Conservation (phyloP, 169 alveolate species). For the Plasmodium coatneyi region DNA sequence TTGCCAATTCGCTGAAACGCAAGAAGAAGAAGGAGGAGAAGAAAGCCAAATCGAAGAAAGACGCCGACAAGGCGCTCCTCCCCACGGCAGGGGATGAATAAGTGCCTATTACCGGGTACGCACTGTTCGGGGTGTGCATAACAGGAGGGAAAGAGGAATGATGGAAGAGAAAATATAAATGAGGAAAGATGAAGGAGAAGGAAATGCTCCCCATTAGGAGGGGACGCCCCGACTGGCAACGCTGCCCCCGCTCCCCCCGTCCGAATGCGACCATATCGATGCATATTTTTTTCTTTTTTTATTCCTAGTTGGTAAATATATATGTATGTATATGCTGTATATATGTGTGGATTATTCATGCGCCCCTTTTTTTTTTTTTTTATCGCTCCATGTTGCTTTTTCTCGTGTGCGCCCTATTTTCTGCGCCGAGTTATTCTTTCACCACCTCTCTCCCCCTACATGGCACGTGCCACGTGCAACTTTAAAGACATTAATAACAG, state of each 20-base stretch:
- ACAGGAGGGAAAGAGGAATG: too few relatives aligned
- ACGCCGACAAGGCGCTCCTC: constrained; percentile 17
- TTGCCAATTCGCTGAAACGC: constrained; percentile 18
- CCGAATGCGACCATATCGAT: background rate
- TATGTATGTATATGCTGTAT: background rate
- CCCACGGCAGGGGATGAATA: constrained; percentile 22
- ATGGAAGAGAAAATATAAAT: background rate
- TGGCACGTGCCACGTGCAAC: background rate
- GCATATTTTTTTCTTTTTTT: background rate
- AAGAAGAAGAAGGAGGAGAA: constrained; percentile 65
- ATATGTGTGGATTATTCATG: background rate
- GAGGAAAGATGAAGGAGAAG: background rate
- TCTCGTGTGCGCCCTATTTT: too few relatives aligned
- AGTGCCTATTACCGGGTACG: background rate
- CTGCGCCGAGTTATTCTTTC: background rate
- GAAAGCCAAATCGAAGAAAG: constrained; percentile 41
- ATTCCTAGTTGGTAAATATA: background rate
- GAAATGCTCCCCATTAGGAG: too few relatives aligned
- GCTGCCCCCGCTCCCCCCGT: background rate
- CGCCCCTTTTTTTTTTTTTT: background rate
- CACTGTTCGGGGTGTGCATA: too few relatives aligned
- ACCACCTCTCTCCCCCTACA: background rate
- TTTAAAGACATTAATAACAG: background rate
- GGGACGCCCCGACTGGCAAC: too few relatives aligned
- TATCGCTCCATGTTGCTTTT: too few relatives aligned